Percentiles rank a stretch among this genome's conserved stretches.
These are phyloP conservation scores for Rhizopogon vinicolor DNA, from an alignment of 768 basidiomycete species.

Conservation along the genomic window DNA sequence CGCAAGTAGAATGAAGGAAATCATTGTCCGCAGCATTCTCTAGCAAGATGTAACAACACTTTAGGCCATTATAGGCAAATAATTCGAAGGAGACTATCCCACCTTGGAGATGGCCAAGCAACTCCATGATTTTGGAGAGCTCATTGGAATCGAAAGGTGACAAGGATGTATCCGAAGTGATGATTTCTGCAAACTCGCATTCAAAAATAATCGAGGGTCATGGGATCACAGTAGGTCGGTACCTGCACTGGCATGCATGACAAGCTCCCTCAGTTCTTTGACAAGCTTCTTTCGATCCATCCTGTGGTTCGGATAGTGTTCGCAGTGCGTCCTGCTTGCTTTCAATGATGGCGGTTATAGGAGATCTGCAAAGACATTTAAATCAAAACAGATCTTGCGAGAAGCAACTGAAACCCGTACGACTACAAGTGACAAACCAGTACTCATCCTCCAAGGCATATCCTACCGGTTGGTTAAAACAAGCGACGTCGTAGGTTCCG, in stretches of 20 bases:
- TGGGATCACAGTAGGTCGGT: constrained; percentile 3
- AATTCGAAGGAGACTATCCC: background rate
- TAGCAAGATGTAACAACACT: background rate
- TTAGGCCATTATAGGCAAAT: background rate
- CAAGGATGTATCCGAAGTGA: constrained; percentile 5
- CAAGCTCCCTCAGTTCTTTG: constrained; percentile 1
- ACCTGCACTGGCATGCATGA: constrained; percentile 13
- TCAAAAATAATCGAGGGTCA: background rate
- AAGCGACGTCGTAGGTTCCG: background rate
- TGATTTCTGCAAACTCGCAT: background rate
- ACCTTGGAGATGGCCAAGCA: constrained; percentile 5
- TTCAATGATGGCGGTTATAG: background rate
- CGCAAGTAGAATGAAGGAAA: constrained; percentile 2
- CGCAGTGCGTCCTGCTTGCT: constrained; percentile 6
- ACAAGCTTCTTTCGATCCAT: background rate
- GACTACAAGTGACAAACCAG: constrained; percentile 10
- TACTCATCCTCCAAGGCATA: constrained; percentile 6
- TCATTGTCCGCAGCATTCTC: background rate
- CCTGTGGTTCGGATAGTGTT: background rate
- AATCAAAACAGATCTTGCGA: background rate
- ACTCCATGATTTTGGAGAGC: constrained; percentile 2
- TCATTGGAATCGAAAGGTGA: constrained; percentile 3
- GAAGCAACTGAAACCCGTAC: background rate
- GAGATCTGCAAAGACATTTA: background rate
- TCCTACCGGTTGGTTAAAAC: background rate